phyloP scores from a whole-genome alignment of 345 rosid species.

The Eucalyptus cloeziana region DNA sequence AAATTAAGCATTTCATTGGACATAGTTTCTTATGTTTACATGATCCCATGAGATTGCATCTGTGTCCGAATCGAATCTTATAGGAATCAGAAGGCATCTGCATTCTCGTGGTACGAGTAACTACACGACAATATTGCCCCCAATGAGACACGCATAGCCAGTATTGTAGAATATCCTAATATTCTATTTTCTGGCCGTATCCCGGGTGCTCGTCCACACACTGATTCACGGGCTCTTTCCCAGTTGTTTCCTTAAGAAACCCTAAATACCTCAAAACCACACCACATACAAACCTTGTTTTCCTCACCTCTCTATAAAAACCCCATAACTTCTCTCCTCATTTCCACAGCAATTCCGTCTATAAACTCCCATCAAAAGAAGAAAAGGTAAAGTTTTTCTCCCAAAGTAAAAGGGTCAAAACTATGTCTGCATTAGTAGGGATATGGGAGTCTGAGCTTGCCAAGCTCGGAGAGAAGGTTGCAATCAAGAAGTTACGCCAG shows the following conservation, averaged over 20 bases:
- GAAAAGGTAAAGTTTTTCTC: neutral
- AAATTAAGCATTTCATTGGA: neutral
- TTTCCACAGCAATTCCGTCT: neutral
- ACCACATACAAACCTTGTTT: neutral
- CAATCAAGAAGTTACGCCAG: neutral
- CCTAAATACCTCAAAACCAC: neutral
- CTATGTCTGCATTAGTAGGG: neutral
- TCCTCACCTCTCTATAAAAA: neutral
- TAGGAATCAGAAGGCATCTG: neutral
- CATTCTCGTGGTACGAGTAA: neutral
- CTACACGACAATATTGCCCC: neutral
- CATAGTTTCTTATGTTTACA: neutral
- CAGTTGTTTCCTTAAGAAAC: neutral
- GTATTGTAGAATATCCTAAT: neutral
- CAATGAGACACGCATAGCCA: neutral
- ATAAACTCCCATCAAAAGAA: neutral
- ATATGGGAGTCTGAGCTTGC: neutral
- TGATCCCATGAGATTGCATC: neutral
- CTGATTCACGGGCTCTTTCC: neutral
- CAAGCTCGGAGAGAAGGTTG: neutral
- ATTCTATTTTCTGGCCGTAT: neutral
- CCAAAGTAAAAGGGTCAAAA: neutral
- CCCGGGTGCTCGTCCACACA: neutral
- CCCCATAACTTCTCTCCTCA: neutral
- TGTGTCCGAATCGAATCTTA: neutral